These are phyloP conservation scores for Gryganskiella cystojenkinii DNA, from an alignment of 192 early-diverging fungal genomes.

Conservation along the genomic window DNA sequence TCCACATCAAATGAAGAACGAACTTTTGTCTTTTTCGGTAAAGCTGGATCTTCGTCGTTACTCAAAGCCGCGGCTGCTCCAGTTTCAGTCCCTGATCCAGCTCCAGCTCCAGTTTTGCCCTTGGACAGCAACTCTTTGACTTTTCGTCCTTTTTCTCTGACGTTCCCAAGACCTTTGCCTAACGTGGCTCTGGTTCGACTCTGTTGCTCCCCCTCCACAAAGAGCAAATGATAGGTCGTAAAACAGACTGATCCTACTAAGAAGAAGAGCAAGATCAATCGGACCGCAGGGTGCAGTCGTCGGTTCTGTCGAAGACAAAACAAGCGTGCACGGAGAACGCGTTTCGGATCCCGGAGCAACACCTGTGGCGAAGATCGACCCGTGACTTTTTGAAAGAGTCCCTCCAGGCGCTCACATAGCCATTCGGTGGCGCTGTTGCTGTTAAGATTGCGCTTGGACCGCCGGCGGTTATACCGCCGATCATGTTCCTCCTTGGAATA, in stretches of 20 bases:
- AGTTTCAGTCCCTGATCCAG: background rate
- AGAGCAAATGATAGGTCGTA: conserved; percentile 37
- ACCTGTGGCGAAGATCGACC: background rate
- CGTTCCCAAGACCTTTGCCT: background rate
- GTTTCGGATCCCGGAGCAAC: conserved; percentile 13
- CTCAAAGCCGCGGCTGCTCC: too few relatives aligned
- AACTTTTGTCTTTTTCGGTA: too few relatives aligned
- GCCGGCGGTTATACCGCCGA: too few relatives aligned
- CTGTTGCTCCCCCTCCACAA: conserved; percentile 2
- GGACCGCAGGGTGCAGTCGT: conserved; percentile 30
- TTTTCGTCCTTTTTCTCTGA: conserved; percentile 2
- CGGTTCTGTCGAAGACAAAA: conserved; percentile 39
- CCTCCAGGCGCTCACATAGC: background rate
- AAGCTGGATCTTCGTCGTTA: too few relatives aligned
- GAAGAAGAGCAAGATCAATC: conserved; percentile 18
- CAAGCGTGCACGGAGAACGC: conserved; percentile 12
- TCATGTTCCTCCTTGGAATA: too few relatives aligned
- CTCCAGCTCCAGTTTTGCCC: conserved; percentile 14
- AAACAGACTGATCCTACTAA: conserved; percentile 36
- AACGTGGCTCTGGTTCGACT: conserved; percentile 1
- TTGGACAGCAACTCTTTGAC: conserved; percentile 25
- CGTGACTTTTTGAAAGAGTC: background rate
- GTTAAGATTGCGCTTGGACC: too few relatives aligned
- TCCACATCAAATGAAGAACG: conserved; percentile 37
- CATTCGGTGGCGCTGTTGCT: conserved; percentile 11